phyloP scores from a whole-genome alignment of 2,329 filamentous ascomycete genomes.

The Xylariales sp. region DNA sequence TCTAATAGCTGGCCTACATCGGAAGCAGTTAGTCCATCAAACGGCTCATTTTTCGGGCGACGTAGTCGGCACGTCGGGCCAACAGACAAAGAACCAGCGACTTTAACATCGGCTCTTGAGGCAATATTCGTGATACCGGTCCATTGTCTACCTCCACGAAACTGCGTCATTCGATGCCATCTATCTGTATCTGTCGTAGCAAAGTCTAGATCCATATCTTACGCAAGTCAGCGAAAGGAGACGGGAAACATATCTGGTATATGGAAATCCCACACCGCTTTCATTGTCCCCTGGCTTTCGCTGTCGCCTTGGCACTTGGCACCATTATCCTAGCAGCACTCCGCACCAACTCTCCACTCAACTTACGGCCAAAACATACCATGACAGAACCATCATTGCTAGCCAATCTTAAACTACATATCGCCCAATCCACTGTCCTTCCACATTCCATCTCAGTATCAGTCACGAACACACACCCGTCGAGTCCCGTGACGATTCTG shows the following conservation, averaged over 20 bases:
- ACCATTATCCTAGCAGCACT: not conserved
- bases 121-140: not conserved
- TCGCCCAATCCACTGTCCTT: not conserved
- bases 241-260: not conserved
- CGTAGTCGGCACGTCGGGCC: not conserved
- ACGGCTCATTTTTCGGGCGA: not conserved
- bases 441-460: slow-evolving; percentile 11
- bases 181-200: not conserved
- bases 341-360: not conserved
- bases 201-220: not conserved
- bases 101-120: not conserved
- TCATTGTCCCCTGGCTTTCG: not conserved
- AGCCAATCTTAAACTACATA: slow-evolving; percentile 2
- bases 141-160: not conserved
- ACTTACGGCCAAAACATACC: not conserved
- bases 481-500: slow-evolving; percentile 13
- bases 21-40: not conserved
- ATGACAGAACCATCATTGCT: slow-evolving; percentile 21
- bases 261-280: slow-evolving; percentile 10
- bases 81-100: not conserved
- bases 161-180: no score
- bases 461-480: slow-evolving; percentile 18
- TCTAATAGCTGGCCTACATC: no score
- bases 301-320: slow-evolving; percentile 7
- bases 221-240: not conserved